Conservation (phyloP, 768 basidiomycete species). For the Tulasnella sp. region DNA sequence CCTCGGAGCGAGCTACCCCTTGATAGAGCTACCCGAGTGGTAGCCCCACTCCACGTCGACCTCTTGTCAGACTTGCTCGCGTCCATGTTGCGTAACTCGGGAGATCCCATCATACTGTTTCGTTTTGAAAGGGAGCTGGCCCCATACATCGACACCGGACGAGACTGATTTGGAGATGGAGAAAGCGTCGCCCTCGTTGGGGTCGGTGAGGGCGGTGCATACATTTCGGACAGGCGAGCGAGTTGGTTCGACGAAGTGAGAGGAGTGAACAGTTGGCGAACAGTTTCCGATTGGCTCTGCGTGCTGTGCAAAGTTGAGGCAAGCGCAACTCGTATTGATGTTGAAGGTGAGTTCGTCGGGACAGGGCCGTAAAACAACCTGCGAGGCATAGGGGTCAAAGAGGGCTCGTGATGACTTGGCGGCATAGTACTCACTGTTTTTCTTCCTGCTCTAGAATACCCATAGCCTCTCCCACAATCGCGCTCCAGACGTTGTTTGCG, state of each 20-base stretch:
- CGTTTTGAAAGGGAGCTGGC: neutral
- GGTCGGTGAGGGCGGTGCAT: conserved; percentile 63
- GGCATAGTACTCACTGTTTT: conserved; percentile 35
- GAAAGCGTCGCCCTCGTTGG: neutral
- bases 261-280: conserved; percentile 66
- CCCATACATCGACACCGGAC: neutral
- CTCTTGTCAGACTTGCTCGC: neutral
- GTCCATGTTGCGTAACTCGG: neutral
- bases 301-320: conserved; percentile 65
- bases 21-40: neutral
- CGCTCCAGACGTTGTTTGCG: conserved; percentile 63
- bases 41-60: conserved; percentile 11
- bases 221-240: conserved; percentile 79
- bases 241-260: conserved; percentile 60
- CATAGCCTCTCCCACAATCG: conserved; percentile 58
- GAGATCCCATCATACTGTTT: neutral
- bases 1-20: neutral
- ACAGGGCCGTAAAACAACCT: conserved; percentile 30
- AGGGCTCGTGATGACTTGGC: neutral
- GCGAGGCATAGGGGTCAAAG: neutral
- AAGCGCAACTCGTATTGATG: conserved; percentile 53
- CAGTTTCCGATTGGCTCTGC: conserved; percentile 69
- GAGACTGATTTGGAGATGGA: neutral
- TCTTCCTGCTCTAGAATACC: conserved; percentile 58
- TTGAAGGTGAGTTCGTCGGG: conserved; percentile 39